Conservation (phyloP, 148 eudicot species). For the Hydrangea macrophylla region DNA sequence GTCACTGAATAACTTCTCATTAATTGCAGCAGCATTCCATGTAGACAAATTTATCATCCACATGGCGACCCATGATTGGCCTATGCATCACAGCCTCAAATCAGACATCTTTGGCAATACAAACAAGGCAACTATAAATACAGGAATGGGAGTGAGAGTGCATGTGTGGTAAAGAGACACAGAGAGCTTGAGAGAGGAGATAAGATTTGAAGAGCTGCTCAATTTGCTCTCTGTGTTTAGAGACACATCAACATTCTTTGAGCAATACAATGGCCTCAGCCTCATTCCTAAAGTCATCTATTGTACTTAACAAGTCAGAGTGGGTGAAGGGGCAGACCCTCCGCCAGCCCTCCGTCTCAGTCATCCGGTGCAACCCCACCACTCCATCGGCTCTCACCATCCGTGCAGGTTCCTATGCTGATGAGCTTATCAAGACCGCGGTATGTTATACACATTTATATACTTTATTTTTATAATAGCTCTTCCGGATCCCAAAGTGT, state of each 20-base stretch:
- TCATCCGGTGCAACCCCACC: slow-evolving; percentile 37
- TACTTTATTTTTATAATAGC: too few species aligned
- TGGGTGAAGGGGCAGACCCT: slow-evolving; percentile 75
- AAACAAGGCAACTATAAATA: slow-evolving; percentile 36
- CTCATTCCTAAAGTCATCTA: slow-evolving; percentile 72
- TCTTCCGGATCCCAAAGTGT: too few species aligned
- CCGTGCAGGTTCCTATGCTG: slow-evolving; percentile 69
- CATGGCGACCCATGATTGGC: slow-evolving; percentile 42
- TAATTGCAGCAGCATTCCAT: slow-evolving; percentile 19
- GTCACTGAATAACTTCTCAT: too few species aligned
- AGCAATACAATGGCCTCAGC: slow-evolving; percentile 65
- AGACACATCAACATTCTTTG: not conserved
- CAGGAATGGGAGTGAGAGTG: slow-evolving; percentile 11
- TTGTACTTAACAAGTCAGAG: slow-evolving; percentile 77
- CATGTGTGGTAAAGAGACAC: slow-evolving; percentile 51
- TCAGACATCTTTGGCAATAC: slow-evolving; percentile 28
- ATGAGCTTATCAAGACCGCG: slow-evolving; percentile 91
- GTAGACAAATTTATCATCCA: slow-evolving; percentile 45
- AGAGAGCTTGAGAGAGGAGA: slow-evolving; percentile 33
- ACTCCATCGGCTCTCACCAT: slow-evolving; percentile 40
- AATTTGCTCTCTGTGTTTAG: not conserved
- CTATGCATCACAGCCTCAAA: slow-evolving; percentile 57
- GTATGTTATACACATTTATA: slow-evolving; percentile 39
- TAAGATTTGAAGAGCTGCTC: slow-evolving; percentile 32
- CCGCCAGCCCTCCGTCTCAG: slow-evolving; percentile 46